These are phyloP conservation scores for Zarea fungicola DNA, from an alignment of 2,329 filamentous ascomycete species.

Conservation along the genomic window DNA sequence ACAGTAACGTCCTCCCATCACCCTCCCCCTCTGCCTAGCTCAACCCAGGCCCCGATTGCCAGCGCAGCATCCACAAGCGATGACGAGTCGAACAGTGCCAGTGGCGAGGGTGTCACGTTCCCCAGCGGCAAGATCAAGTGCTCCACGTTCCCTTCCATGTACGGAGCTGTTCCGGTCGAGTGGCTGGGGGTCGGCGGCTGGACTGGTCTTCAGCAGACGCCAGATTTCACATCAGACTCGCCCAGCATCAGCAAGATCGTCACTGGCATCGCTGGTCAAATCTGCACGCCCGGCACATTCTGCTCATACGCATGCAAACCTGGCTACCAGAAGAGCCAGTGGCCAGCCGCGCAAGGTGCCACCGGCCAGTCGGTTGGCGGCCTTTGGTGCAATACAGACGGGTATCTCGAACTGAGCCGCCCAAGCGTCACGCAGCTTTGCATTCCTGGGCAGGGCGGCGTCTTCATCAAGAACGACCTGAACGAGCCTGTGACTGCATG, in stretches of 20 bases:
- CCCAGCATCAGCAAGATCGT: constrained; percentile 66
- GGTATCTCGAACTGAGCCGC: constrained; percentile 75
- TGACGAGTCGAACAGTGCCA: constrained; percentile 33
- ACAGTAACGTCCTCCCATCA: constrained; percentile 19
- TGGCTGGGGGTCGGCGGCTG: constrained; percentile 71
- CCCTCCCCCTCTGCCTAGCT: constrained; percentile 18
- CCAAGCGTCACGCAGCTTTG: constrained; percentile 64
- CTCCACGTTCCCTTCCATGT: constrained; percentile 67
- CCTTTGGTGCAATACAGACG: constrained; percentile 67
- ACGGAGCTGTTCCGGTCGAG: constrained; percentile 67
- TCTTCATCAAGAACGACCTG: constrained; percentile 73
- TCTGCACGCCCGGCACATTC: constrained; percentile 54
- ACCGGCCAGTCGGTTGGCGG: constrained; percentile 86
- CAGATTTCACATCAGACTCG: constrained; percentile 33
- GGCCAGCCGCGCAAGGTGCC: constrained; percentile 71
- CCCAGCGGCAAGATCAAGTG: constrained; percentile 70
- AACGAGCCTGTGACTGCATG: constrained; percentile 65
- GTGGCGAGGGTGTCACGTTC: constrained; percentile 64
- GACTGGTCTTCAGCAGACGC: constrained; percentile 67
- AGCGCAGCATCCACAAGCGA: constrained; percentile 20
- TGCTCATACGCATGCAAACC: constrained; percentile 93
- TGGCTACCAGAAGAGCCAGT: constrained; percentile 90
- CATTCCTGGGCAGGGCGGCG: constrained; percentile 62
- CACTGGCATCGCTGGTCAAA: constrained; percentile 54
- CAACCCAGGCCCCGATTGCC: constrained; percentile 13